phyloP scores from a whole-genome alignment of 2,329 filamentous ascomycete species.

The Sarocladiaceae sp. region DNA sequence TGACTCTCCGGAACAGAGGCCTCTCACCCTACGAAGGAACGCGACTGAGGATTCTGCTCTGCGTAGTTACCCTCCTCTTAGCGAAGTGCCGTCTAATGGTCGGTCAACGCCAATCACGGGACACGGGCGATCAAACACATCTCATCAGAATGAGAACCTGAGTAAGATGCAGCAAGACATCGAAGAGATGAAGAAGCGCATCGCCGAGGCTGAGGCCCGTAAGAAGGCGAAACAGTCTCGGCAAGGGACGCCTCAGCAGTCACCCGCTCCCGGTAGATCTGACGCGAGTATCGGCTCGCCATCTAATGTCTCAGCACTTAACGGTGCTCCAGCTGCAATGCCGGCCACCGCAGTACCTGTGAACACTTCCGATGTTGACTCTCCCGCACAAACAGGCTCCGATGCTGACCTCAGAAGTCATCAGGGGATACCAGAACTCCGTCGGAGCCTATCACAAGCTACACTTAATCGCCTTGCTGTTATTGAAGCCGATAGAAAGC shows the following conservation, averaged over 20 bases:
- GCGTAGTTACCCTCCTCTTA: constrained; percentile 26
- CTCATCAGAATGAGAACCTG: constrained; percentile 36
- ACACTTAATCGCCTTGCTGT: constrained; percentile 33
- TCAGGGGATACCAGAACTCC: not conserved
- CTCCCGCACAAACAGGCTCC: not conserved
- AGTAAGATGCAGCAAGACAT: constrained; percentile 54
- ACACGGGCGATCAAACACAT: constrained; percentile 24
- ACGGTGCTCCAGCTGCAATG: not conserved
- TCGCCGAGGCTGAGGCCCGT: constrained; percentile 55
- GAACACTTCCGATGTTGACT: not conserved
- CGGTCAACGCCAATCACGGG: constrained; percentile 24
- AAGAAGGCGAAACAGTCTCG: constrained; percentile 37
- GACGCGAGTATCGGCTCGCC: constrained; percentile 15
- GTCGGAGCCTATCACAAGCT: constrained; percentile 25
- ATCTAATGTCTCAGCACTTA: not conserved
- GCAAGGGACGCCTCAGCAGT: constrained; percentile 11
- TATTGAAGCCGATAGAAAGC: constrained; percentile 29
- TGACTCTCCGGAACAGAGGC: constrained; percentile 46
- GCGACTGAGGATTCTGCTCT: not conserved
- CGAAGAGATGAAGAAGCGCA: constrained; percentile 54
- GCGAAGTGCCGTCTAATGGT: constrained; percentile 41
- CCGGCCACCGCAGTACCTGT: not conserved
- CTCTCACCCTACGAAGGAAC: constrained; percentile 9
- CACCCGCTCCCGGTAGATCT: not conserved
- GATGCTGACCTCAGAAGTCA: constrained; percentile 6